Percentiles rank a stretch among this genome's conserved stretches.
Conservation (phyloP, 768 basidiomycete genomes). For the Trametes cinnabarina region DNA sequence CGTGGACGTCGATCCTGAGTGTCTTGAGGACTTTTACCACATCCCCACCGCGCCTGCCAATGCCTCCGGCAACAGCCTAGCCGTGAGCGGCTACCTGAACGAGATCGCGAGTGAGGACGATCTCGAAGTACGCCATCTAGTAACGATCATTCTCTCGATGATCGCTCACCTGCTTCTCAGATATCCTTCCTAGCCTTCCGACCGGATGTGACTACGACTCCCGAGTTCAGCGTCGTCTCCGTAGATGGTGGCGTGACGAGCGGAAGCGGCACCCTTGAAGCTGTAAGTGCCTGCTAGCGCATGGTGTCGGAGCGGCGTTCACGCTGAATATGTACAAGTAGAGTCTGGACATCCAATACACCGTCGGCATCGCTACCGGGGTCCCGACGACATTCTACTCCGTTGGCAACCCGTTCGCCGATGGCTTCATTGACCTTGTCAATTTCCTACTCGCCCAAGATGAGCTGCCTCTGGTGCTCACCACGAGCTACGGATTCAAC, state of each 20-base stretch:
- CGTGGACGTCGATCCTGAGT: conserved; percentile 16
- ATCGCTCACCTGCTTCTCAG: background rate
- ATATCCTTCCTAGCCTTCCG: background rate
- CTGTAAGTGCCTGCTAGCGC: background rate
- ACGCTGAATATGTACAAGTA: conserved; percentile 12
- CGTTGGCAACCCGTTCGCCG: conserved; percentile 21
- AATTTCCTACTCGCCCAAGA: conserved; percentile 23
- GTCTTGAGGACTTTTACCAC: conserved; percentile 33
- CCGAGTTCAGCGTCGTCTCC: background rate
- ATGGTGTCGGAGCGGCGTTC: too few relatives aligned
- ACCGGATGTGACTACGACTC: background rate
- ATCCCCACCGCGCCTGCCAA: conserved; percentile 34
- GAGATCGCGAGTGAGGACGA: conserved; percentile 32
- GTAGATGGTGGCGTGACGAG: background rate
- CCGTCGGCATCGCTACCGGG: conserved; percentile 31
- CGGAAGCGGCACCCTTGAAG: background rate
- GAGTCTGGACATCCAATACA: conserved; percentile 37
- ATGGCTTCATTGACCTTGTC: background rate
- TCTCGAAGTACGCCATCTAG: conserved; percentile 18
- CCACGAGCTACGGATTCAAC: conserved; percentile 30
- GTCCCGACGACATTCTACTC: conserved; percentile 34
- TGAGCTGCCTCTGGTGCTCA: conserved; percentile 27
- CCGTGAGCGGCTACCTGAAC: conserved; percentile 31
- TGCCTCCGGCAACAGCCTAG: conserved; percentile 25
- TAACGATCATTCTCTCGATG: background rate